phyloP scores from a whole-genome alignment of 176 grass and related monocot species.

The Oryza brachyantha region DNA sequence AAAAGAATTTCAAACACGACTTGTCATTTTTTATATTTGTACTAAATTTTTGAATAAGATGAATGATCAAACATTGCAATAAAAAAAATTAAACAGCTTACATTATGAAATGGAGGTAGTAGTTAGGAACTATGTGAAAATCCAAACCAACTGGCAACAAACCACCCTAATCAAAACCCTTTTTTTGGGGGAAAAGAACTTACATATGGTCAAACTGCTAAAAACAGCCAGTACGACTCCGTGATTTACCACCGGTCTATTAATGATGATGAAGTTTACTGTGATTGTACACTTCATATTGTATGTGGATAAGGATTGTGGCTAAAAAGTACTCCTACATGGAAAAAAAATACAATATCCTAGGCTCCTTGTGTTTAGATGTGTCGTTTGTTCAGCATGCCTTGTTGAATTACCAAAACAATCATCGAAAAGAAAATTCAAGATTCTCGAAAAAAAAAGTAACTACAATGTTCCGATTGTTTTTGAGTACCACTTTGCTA shows the following conservation, averaged over 20 bases:
- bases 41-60: too few relatives aligned
- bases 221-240: neutral
- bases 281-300: neutral
- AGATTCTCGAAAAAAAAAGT: neutral
- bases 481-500: neutral
- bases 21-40: too few relatives aligned
- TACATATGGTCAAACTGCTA: neutral
- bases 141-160: neutral
- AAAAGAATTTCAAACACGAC: too few relatives aligned
- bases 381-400: neutral
- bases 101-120: too few relatives aligned
- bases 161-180: neutral
- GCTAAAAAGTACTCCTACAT: neutral
- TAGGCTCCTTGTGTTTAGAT: neutral
- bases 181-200: neutral
- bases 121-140: neutral
- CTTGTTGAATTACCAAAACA: neutral
- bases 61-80: too few relatives aligned
- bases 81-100: too few relatives aligned
- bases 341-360: neutral
- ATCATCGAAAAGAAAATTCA: neutral
- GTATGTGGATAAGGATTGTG: neutral
- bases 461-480: neutral
- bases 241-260: neutral
- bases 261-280: conserved; percentile 13